Percentiles rank a stretch among this genome's conserved stretches.
phyloP scores from a whole-genome alignment of 2,329 filamentous ascomycete species.

The Epichloe sibirici region DNA sequence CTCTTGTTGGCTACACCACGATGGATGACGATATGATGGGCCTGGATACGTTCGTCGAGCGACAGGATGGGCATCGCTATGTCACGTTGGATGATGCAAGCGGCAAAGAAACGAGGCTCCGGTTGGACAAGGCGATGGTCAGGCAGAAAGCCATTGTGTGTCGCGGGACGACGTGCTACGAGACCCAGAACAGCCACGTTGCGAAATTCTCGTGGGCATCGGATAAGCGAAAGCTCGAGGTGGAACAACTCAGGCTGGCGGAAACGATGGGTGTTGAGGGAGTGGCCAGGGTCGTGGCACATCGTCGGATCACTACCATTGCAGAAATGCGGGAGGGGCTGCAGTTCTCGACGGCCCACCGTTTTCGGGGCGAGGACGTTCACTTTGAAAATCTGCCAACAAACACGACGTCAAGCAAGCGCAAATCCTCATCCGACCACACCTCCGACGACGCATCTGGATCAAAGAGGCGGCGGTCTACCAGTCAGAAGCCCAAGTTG shows the following conservation, averaged over 20 bases:
- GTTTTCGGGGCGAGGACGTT: slow-evolving; percentile 4
- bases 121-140: slow-evolving; percentile 4
- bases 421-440: slow-evolving; percentile 5
- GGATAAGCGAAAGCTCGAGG: slow-evolving; percentile 6
- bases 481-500: slow-evolving; percentile 7
- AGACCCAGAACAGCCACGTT: slow-evolving; percentile 2
- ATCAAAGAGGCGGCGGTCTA: slow-evolving; percentile 7
- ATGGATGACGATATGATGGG: slow-evolving; percentile 10
- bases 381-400: slow-evolving; percentile 1
- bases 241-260: slow-evolving; percentile 7
- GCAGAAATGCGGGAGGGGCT: slow-evolving; percentile 6
- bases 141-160: slow-evolving; percentile 9
- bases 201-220: slow-evolving; percentile 11
- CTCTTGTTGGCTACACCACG: slow-evolving; percentile 9
- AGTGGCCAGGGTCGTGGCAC: slow-evolving; percentile 7
- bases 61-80: background rate
- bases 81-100: slow-evolving; percentile 2
- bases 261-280: slow-evolving; percentile 9
- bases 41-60: slow-evolving; percentile 6
- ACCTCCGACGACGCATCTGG: slow-evolving; percentile 3
- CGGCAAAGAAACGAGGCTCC: background rate
- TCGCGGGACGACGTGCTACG: slow-evolving; percentile 9
- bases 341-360: background rate
- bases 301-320: slow-evolving; percentile 8
- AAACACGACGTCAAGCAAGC: background rate